These are phyloP conservation scores for Posidonia australis DNA, from an alignment of 106 monocot genomes.

Conservation along the genomic window DNA sequence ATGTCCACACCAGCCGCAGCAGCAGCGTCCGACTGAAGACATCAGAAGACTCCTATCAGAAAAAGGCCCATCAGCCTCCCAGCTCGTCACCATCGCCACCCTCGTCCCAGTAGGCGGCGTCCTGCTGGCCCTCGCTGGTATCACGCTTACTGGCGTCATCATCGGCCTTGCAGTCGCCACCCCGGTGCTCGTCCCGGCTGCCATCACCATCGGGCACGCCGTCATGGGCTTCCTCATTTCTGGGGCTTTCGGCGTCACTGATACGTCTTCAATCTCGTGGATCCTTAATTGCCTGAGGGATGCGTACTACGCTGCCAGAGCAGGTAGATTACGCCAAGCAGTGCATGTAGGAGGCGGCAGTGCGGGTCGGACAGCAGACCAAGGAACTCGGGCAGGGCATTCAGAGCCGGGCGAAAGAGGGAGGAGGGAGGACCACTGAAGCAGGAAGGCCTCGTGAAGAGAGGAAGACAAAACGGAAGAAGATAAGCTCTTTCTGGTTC, in stretches of 20 bases:
- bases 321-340: constrained; percentile 6
- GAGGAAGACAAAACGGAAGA: too few relatives aligned
- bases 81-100: constrained; percentile 11
- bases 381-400: constrained; percentile 13
- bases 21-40: constrained; percentile 3
- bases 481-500: too few relatives aligned
- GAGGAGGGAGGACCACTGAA: background rate
- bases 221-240: constrained; percentile 11
- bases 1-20: background rate
- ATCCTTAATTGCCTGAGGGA: constrained; percentile 4
- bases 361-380: constrained; percentile 3
- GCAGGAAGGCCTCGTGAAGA: too few relatives aligned
- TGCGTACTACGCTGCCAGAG: background rate
- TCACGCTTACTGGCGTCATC: constrained; percentile 8
- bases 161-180: constrained; percentile 3
- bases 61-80: constrained; percentile 5
- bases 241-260: constrained; percentile 8
- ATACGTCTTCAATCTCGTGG: constrained; percentile 13
- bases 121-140: constrained; percentile 10
- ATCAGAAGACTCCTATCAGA: constrained; percentile 6
- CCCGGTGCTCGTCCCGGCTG: constrained; percentile 18
- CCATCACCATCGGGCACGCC: constrained; percentile 1
- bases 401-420: background rate
- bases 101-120: constrained; percentile 14
- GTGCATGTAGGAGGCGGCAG: constrained; percentile 15